Evolutionary conservation across 148 eudicot species (phyloP).

Genomic region (Vaccinium darrowii): DNA sequence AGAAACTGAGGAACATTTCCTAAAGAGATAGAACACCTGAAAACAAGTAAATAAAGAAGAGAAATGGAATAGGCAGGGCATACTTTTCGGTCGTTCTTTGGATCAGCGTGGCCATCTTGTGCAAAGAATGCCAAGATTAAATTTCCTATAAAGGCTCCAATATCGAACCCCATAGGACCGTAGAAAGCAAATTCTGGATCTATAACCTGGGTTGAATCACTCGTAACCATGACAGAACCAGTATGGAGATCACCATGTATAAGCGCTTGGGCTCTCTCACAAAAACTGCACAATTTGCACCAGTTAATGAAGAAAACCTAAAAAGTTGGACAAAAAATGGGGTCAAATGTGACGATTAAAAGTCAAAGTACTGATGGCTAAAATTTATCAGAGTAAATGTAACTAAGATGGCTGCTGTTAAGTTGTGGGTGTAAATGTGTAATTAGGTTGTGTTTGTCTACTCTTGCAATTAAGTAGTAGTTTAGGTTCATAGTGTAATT

Average conservation of each 20-base stretch:
- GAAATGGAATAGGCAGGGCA: constrained; percentile 11
- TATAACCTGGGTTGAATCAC: constrained; percentile 84
- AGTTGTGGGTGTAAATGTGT: no score
- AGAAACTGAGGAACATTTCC: constrained; percentile 5
- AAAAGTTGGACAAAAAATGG: background rate
- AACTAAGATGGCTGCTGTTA: background rate
- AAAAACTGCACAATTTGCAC: constrained; percentile 55
- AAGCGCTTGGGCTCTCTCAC: constrained; percentile 92
- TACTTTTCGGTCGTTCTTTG: constrained; percentile 66
- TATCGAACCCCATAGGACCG: constrained; percentile 94
- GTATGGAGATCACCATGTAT: constrained; percentile 97
- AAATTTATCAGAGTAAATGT: background rate
- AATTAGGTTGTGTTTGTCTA: no score
- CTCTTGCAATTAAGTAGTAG: no score
- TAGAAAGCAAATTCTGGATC: constrained; percentile 96
- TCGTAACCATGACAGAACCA: constrained; percentile 89
- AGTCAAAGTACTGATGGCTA: background rate
- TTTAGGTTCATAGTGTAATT: no score
- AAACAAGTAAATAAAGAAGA: background rate
- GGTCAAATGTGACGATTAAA: background rate
- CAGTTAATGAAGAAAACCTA: background rate
- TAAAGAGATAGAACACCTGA: background rate
- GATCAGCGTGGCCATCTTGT: constrained; percentile 80
- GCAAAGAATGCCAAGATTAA: constrained; percentile 79
- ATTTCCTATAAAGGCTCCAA: constrained; percentile 92